phyloP scores from a whole-genome alignment of 2,329 filamentous ascomycete species.

The Septoria petroselini region DNA sequence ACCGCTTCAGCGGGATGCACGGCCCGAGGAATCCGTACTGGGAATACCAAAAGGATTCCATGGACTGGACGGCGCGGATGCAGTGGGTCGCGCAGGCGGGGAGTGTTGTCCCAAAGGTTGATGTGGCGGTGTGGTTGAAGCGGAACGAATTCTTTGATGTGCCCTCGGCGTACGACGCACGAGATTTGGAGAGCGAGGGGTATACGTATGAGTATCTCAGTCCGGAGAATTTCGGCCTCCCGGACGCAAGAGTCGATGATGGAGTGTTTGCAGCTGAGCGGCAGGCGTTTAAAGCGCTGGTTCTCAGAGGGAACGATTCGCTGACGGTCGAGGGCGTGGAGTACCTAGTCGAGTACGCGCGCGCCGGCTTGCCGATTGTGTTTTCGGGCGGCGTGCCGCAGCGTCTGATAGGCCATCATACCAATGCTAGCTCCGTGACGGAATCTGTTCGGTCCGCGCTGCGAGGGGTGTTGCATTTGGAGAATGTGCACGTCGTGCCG shows the following conservation, averaged over 20 bases:
- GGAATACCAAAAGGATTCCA: slow-evolving; percentile 39
- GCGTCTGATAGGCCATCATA: slow-evolving; percentile 23
- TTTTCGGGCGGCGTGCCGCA: slow-evolving; percentile 40
- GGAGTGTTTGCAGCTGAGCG: slow-evolving; percentile 41
- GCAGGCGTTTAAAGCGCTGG: slow-evolving; percentile 46
- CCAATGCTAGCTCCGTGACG: slow-evolving; percentile 6
- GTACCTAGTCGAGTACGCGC: slow-evolving; percentile 39
- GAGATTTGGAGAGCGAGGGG: slow-evolving; percentile 30
- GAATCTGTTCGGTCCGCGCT: slow-evolving; percentile 28
- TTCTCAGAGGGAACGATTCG: slow-evolving; percentile 40
- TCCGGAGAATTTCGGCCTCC: slow-evolving; percentile 45
- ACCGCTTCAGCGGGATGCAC: slow-evolving; percentile 44
- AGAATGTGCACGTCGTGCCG: slow-evolving; percentile 40
- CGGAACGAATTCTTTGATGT: slow-evolving; percentile 18
- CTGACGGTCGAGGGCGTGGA: slow-evolving; percentile 39
- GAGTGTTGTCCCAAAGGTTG: slow-evolving; percentile 40
- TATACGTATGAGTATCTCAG: slow-evolving; percentile 46
- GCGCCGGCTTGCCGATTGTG: slow-evolving; percentile 45
- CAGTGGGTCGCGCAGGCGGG: slow-evolving; percentile 44
- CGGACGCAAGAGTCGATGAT: slow-evolving; percentile 40
- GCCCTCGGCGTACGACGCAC: slow-evolving; percentile 25
- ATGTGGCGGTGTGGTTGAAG: slow-evolving; percentile 44
- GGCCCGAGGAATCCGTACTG: slow-evolving; percentile 44
- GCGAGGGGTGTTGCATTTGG: slow-evolving; percentile 26
- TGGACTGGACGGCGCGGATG: slow-evolving; percentile 42